A percentile compares a stretch with the other conserved stretches of the same genome.
These are phyloP conservation scores for Mesembryanthemum crystallinum DNA, from an alignment of 148 eudicot genomes.

Conservation along the genomic window DNA sequence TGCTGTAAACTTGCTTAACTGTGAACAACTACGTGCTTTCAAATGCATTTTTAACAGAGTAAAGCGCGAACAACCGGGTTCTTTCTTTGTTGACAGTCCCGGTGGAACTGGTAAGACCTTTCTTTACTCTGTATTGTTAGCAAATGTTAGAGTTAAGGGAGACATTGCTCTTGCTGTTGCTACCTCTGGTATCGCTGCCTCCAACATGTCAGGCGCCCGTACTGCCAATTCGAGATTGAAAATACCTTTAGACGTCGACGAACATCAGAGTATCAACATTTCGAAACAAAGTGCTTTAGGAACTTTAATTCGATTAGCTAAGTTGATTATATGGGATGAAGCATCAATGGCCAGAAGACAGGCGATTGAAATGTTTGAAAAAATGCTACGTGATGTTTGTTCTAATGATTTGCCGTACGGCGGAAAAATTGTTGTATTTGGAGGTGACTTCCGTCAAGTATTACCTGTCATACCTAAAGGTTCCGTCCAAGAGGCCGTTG, in stretches of 20 bases:
- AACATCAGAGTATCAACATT: background rate
- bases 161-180: background rate
- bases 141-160: background rate
- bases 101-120: slow-evolving; percentile 6
- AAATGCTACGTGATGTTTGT: background rate
- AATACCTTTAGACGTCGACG: background rate
- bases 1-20: background rate
- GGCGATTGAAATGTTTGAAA: background rate
- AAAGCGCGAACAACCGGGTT: background rate
- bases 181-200: background rate
- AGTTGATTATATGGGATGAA: slow-evolving; percentile 11
- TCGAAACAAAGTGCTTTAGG: slow-evolving; percentile 1
- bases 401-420: background rate
- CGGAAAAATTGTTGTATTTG: slow-evolving; percentile 4
- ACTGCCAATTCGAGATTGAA: background rate
- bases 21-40: background rate
- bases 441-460: slow-evolving; percentile 4
- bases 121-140: background rate
- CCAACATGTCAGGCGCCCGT: background rate
- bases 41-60: background rate
- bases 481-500: background rate
- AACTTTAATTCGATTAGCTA: background rate
- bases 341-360: slow-evolving; percentile 2
- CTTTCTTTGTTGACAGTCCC: background rate
- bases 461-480: background rate